phyloP scores from a whole-genome alignment of 306 rosid species.

The Citrullus colocynthis region DNA sequence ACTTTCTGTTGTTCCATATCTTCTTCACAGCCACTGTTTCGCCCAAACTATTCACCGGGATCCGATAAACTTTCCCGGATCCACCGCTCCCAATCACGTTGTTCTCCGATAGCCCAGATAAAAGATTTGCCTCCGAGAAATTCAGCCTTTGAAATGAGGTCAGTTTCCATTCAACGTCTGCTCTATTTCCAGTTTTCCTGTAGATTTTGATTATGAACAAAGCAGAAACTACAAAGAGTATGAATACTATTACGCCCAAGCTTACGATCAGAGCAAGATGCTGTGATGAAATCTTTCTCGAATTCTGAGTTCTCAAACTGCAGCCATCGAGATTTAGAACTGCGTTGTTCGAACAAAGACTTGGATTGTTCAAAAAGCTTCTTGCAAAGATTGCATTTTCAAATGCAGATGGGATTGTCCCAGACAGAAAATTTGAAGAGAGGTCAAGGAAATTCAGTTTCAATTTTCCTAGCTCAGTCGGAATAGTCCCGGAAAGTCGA shows the following conservation, averaged over 20 bases:
- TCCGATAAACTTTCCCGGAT: slow-evolving; percentile 64
- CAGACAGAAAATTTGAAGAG: slow-evolving; percentile 41
- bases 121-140: slow-evolving; percentile 44
- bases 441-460: slow-evolving; percentile 19
- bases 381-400: slow-evolving; percentile 22
- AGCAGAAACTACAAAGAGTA: slow-evolving; percentile 10
- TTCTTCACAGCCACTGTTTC: slow-evolving; percentile 56
- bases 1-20: slow-evolving; percentile 36
- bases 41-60: slow-evolving; percentile 13
- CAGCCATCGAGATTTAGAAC: slow-evolving; percentile 24
- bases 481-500: slow-evolving; percentile 52
- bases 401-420: slow-evolving; percentile 36
- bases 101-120: slow-evolving; percentile 24
- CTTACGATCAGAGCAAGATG: slow-evolving; percentile 36
- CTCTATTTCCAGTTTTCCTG: slow-evolving; percentile 19
- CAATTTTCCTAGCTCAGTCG: slow-evolving; percentile 8
- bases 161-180: slow-evolving; percentile 46
- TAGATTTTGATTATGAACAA: slow-evolving; percentile 15
- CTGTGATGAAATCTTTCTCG: slow-evolving; percentile 26
- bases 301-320: slow-evolving; percentile 7
- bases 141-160: slow-evolving; percentile 47
- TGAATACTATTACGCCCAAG: slow-evolving; percentile 2
- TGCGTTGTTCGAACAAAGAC: slow-evolving; percentile 37
- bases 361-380: slow-evolving; percentile 62
- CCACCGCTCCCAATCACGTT: slow-evolving; percentile 69